Base-by-base conservation (phyloP, 1,284 basidiomycete genomes). In the Earliella scabrosa region DNA sequence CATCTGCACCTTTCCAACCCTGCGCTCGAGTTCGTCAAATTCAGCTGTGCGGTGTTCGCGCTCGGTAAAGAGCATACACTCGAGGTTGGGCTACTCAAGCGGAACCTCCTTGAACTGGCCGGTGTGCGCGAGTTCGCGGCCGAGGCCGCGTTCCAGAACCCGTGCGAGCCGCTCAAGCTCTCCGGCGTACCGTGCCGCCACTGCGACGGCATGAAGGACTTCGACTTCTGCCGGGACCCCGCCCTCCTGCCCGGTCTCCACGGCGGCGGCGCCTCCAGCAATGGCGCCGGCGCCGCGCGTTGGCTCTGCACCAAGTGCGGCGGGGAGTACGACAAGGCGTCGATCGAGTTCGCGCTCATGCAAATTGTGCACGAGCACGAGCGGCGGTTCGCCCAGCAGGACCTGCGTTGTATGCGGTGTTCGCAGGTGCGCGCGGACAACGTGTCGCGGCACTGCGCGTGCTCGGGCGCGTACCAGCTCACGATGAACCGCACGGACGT, bases 181-280 rank as follows among this genome's bases (percentile, higher is more conserved):
- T 82, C 88, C 23, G 93, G 93, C 70, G 91, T 98, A 24, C 92
- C 96, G 24, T 99, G 97, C 72, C 85, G 83, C 50, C 86, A 90
- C 67, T 99, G 97, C 76, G 96, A 96, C 72, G 79, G 83, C 21
- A 83, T 97, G 57, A 86, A 93, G 18, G 94, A 96, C 71, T 92
- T 99, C 63, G 97, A 99, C 71, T 90, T 98, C 63, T 97, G 95
- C 70, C 85, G 96, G n/a, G 96, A 98, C 71, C 81, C 88, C 6
- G 93, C 95, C 60, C 82, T 97, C 39, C 77, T 95, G 47, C 89
- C 92, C 0, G 77, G 79, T 62, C 69, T 80, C 29, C 72, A 76
- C 35, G 76, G 80, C 21, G 70, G 78, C 9, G 74, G 8, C 45
- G 11, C 26, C 11, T 13, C 44, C 27, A 24, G 34, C 34, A 11